A percentile compares a stretch with the other conserved stretches of the same genome.
phyloP scores from a whole-genome alignment of 192 early-diverging fungal genomes.

The Backusella mclennaniae region DNA sequence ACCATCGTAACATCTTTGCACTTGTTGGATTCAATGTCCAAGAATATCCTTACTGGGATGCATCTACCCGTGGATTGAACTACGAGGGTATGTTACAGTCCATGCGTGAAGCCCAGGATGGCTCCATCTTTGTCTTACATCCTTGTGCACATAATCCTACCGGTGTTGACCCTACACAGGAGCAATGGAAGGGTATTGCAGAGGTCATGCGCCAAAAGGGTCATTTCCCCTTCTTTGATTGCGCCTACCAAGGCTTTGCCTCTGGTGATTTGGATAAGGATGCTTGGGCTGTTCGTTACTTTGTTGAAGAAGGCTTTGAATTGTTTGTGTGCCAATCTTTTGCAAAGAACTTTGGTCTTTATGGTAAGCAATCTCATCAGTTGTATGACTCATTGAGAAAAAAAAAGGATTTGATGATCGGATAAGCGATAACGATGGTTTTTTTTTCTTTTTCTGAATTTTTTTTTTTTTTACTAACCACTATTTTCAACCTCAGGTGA shows the following conservation, averaged over 20 bases:
- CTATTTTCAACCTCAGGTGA: conserved; percentile 56
- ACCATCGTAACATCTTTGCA: conserved; percentile 88
- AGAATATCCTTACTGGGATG: conserved; percentile 92
- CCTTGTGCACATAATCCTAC: conserved; percentile 99
- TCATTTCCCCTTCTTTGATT: conserved; percentile 97
- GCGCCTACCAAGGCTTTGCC: conserved; percentile 99
- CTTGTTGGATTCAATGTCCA: conserved; percentile 81
- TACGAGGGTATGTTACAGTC: conserved; percentile 72
- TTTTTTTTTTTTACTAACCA: neutral
- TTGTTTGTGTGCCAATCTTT: conserved; percentile 90
- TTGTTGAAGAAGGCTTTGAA: conserved; percentile 90
- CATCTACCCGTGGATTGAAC: conserved; percentile 73
- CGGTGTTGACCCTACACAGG: conserved; percentile 93
- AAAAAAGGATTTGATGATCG: neutral
- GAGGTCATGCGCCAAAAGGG: conserved; percentile 62
- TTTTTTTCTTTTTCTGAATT: neutral
- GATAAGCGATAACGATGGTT: neutral
- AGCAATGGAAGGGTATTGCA: conserved; percentile 93
- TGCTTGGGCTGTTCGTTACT: conserved; percentile 91
- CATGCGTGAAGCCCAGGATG: conserved; percentile 67
- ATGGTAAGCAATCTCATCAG: conserved; percentile 51
- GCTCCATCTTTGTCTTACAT: conserved; percentile 89
- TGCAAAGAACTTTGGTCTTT: conserved; percentile 99
- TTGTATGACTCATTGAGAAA: neutral
- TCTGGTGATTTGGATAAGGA: conserved; percentile 89